Percentiles rank a stretch among this genome's conserved stretches.
Evolutionary conservation across 768 basidiomycete genomes (phyloP).

Genomic region (Chalciporus sphaerocephalus): DNA sequence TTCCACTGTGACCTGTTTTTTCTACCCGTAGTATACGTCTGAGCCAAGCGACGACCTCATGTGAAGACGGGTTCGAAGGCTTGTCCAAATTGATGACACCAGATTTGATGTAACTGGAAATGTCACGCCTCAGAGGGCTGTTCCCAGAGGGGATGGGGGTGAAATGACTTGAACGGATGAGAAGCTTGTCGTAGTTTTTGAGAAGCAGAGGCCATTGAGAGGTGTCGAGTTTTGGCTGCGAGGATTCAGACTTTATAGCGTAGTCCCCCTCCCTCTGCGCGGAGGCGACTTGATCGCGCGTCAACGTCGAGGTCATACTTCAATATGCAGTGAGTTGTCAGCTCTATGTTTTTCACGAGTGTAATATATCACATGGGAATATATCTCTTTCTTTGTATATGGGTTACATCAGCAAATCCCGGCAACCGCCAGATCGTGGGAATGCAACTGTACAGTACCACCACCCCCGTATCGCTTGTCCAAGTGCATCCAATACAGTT

Average conservation of each 20-base stretch:
- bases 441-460: slow-evolving; percentile 51
- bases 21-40: slow-evolving; percentile 94
- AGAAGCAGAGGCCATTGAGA: slow-evolving; percentile 96
- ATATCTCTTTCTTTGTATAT: slow-evolving; percentile 5
- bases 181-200: slow-evolving; percentile 98
- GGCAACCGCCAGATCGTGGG: slow-evolving; percentile 15
- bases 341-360: slow-evolving; percentile 13
- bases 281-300: slow-evolving; percentile 64
- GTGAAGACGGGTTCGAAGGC: slow-evolving; percentile 97
- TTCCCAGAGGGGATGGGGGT: slow-evolving; percentile 95
- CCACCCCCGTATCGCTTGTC: slow-evolving; percentile 8
- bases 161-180: slow-evolving; percentile 93
- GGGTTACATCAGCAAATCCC: slow-evolving; percentile 11
- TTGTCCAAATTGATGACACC: slow-evolving; percentile 99
- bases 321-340: no score
- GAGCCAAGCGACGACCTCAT: slow-evolving; percentile 99
- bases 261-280: slow-evolving; percentile 75
- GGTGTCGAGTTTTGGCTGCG: slow-evolving; percentile 79
- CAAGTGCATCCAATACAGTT: not conserved
- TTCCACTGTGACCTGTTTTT: slow-evolving; percentile 98
- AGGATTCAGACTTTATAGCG: slow-evolving; percentile 74
- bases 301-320: slow-evolving; percentile 38
- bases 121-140: slow-evolving; percentile 92
- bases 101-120: slow-evolving; percentile 90
- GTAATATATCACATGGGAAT: slow-evolving; percentile 11